Conservation (phyloP, 768 basidiomycete species). For the Suillus lakei region DNA sequence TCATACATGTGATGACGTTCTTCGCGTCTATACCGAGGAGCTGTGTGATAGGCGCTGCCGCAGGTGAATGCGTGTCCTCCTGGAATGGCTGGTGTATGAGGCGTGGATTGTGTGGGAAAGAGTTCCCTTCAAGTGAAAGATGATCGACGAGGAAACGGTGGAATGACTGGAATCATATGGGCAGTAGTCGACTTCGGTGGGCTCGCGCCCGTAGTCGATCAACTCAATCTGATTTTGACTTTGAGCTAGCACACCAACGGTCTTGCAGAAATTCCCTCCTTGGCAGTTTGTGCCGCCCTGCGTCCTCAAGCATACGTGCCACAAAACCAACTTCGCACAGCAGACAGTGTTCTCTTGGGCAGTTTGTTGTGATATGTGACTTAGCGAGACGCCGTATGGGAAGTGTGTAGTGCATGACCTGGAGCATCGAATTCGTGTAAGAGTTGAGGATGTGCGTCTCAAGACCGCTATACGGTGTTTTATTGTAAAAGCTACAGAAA, state of each 20-base stretch:
- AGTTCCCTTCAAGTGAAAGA: conserved; percentile 74
- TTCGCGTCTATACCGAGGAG: conserved; percentile 80
- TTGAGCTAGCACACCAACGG: conserved; percentile 87
- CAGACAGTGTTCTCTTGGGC: conserved; percentile 89
- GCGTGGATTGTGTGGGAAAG: conserved; percentile 60
- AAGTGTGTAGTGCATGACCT: conserved; percentile 84
- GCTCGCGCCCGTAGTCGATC: conserved; percentile 85
- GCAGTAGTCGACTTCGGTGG: conserved; percentile 77
- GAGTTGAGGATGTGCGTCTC: conserved; percentile 98
- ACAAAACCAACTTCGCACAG: conserved; percentile 96
- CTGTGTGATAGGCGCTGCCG: conserved; percentile 81
- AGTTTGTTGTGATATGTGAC: conserved; percentile 89
- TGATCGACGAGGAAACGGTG: conserved; percentile 93
- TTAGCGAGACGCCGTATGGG: conserved; percentile 86
- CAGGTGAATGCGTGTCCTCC: conserved; percentile 35
- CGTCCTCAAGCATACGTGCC: conserved; percentile 94
- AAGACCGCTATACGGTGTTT: conserved; percentile 86
- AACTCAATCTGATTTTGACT: conserved; percentile 89
- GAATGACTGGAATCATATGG: conserved; percentile 92
- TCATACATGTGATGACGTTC: conserved; percentile 74
- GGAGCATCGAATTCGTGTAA: conserved; percentile 90
- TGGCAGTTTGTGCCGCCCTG: conserved; percentile 93
- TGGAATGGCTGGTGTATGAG: conserved; percentile 44
- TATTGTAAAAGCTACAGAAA: conserved; percentile 83
- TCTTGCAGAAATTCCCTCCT: conserved; percentile 95